Evolutionary conservation across 2,329 filamentous ascomycete genomes (phyloP), one percentile per base, ranked within the genome.

Genomic region (Aureobasidium sp.): DNA sequence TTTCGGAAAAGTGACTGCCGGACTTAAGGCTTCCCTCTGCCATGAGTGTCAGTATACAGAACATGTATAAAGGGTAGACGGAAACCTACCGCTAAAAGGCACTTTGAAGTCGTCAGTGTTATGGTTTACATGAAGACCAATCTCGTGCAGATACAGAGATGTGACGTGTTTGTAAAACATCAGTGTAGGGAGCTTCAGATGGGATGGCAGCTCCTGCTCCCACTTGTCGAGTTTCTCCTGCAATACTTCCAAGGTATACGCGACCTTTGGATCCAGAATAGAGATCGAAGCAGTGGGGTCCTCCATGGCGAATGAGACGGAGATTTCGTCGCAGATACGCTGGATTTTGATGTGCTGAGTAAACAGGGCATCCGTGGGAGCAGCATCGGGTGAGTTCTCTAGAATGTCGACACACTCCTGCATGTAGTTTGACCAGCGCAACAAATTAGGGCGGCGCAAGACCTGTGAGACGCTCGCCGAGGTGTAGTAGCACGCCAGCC

Each of bases 351-450:
- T 78, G 71, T 84, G 83, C 66, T 85, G 81, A 62, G 81, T 78
- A 34, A 87, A 75, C 15, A 78, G 70, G 62, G 76, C 79, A 68
- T 87, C 84, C 0, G 81, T 81, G 0, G 82, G 78, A n/a, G 81
- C 70, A 3, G 82, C 80, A 51, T 86, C 82, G 0, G 80, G 76
- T 3, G 83, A 82, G 1, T 73, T 81, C 65, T 82, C 79, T 6
- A 87, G 74, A 11, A 84, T 78, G 11, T 83, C 79, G 37, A 87
- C 71, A 66, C 82, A 85, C 67, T 87, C 83, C 51, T 84, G 81
- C 78, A 85, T 85, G 69, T 86, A 86, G 34, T 83, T 79, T 29
- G 80, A 81, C 82, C 84, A 86, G 17, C 82, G 80, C 20, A 86
- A 74, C 2, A 86, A 75, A 42, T 85, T 82, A 0, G 82, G 79